Base-by-base conservation (phyloP, 768 basidiomycete genomes). In the Hypsizygus marmoreus region DNA sequence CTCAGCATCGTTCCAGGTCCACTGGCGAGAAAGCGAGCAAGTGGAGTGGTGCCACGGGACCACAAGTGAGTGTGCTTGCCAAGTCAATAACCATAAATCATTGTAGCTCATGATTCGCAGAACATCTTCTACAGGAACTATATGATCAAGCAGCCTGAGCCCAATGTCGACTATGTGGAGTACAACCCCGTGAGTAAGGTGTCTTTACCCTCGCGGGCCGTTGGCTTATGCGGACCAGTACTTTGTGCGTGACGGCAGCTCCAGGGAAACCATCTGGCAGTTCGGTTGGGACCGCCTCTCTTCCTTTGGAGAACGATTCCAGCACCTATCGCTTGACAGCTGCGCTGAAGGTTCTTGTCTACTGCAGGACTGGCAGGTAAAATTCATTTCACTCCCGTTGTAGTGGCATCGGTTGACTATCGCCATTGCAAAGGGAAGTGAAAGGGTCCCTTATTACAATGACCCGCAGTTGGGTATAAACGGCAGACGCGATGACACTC, bases 71-170 rank as follows among this genome's bases (percentile, higher is more conserved):
- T n/a, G 22, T 14, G 14, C 17, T 3, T 26, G 7, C 17, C 28
- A 20, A 4, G 25, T 10, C 12, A 23, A 23, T 26, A 24, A 10
- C 17, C 28, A 14, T 20, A 33, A n/a, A n/a, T n/a, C n/a, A n/a
- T n/a, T n/a, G 31, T 23, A 20, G 13, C 43, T 44, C 2, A 33
- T 23, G 23, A 26, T 17, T 41, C 30, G 14, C 45, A 51, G 32
- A 51, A 51, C 17, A 45, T 51, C 12, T 51, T 51, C 28, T 51
- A 51, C 23, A 34, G 49, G 33, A 47, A 47, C 25, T 46, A 47
- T 17, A 42, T 47, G 45, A 51, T 43, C 45, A 51, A 51, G 26
- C 41, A 42, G 13, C 25, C 30, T 17, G 13, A 26, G n/a, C 26
- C 25, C 14, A 31, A 31, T 13, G 41, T 31, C 22, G 41, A 42